These are phyloP conservation scores for Pleurostoma richardsiae DNA, from an alignment of 2,329 filamentous ascomycete genomes.

Conservation along the genomic window DNA sequence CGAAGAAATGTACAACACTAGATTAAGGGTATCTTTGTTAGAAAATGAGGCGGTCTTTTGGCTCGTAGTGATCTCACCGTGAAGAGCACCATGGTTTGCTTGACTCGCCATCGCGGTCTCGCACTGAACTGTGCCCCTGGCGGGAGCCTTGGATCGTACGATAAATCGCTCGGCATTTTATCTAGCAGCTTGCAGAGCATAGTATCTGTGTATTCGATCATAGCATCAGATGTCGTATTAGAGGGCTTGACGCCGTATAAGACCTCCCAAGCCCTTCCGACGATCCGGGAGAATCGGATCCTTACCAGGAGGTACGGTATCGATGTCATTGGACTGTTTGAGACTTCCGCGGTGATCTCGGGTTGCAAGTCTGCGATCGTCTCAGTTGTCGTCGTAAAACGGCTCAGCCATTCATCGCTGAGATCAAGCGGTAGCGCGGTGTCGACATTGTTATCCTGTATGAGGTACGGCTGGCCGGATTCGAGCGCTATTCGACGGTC, in stretches of 20 bases:
- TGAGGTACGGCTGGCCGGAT: conserved; percentile 6
- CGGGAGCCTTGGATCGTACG: conserved; percentile 1
- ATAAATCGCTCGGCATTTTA: conserved; percentile 1
- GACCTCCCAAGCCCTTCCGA: conserved; percentile 5
- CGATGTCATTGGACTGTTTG: neutral
- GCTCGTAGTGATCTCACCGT: conserved; percentile 1
- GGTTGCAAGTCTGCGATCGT: neutral
- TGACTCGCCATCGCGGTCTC: conserved; percentile 5
- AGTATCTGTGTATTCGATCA: conserved; percentile 6
- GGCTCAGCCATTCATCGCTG: conserved; percentile 6
- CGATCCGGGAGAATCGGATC: conserved; percentile 4
- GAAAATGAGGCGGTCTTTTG: no score
- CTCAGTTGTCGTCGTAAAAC: neutral
- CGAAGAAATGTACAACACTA: conserved; percentile 4
- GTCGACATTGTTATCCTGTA: conserved; percentile 4
- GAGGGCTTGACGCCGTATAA: conserved; percentile 3
- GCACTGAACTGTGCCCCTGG: conserved; percentile 1
- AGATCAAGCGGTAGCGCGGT: conserved; percentile 1
- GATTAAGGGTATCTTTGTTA: neutral
- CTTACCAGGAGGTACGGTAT: conserved; percentile 3
- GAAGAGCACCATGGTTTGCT: conserved; percentile 5
- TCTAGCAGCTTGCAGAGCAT: conserved; percentile 3
- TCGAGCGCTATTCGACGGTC: conserved; percentile 7
- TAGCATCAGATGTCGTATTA: neutral
- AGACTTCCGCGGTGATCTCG: neutral